phyloP scores from a whole-genome alignment of 768 basidiomycete species.

The Podaxis sp. region DNA sequence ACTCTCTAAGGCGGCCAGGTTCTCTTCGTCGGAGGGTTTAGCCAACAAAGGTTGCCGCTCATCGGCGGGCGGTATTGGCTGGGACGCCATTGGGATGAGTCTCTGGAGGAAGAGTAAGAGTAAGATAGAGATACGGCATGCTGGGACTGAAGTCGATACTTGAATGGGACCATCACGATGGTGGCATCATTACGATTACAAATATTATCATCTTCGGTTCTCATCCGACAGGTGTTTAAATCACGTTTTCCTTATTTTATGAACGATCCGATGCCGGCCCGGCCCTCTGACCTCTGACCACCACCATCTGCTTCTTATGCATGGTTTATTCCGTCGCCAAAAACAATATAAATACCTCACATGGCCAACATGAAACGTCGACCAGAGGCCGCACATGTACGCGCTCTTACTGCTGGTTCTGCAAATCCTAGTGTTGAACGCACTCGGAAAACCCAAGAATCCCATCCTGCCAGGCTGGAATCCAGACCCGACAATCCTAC shows the following conservation, averaged over 20 bases:
- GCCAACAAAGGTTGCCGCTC: conserved; percentile 27
- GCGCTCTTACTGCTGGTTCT: not conserved
- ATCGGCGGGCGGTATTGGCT: conserved; percentile 12
- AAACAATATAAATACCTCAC: not conserved
- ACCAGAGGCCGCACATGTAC: not conserved
- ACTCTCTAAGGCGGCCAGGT: not conserved
- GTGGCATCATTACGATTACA: not conserved
- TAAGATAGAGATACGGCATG: not conserved
- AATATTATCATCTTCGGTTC: not conserved
- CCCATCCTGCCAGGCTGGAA: conserved; percentile 43
- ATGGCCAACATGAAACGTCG: not conserved
- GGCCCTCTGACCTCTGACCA: not conserved
- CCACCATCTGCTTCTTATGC: not conserved
- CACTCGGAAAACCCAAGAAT: conserved; percentile 23
- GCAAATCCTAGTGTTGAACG: not conserved
- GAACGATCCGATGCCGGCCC: not conserved
- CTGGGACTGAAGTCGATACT: not conserved
- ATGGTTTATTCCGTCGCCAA: not conserved
- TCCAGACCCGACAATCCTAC: conserved; percentile 39
- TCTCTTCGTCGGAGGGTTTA: conserved; percentile 14
- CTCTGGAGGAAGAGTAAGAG: not conserved
- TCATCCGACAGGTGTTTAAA: not conserved
- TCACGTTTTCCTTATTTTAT: not conserved
- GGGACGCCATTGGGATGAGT: conserved; percentile 7
- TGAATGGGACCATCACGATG: not conserved